These are phyloP conservation scores for Paramecium octaurelia DNA, from an alignment of 73 alveolate genomes.

Conservation along the genomic window DNA sequence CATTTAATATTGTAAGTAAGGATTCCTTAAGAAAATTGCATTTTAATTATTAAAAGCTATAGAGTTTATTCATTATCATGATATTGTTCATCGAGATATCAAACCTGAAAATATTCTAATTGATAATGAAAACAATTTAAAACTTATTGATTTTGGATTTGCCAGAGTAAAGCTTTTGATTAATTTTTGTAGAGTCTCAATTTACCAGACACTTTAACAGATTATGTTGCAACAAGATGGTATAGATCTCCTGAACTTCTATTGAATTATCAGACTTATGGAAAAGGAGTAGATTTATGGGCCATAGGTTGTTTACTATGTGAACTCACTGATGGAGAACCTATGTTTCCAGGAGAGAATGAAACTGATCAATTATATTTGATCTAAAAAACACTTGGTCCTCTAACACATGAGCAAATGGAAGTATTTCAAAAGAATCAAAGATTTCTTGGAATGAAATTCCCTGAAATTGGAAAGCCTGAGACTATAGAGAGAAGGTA, in stretches of 20 bases:
- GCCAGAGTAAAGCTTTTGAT: slow-evolving; percentile 69
- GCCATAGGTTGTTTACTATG: slow-evolving; percentile 96
- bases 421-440: slow-evolving; percentile 87
- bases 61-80: slow-evolving; percentile 39
- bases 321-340: slow-evolving; percentile 93
- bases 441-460: slow-evolving; percentile 85
- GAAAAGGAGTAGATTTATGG: slow-evolving; percentile 85
- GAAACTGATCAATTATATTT: slow-evolving; percentile 89
- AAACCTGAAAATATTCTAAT: slow-evolving; percentile 58
- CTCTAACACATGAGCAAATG: slow-evolving; percentile 76
- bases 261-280: slow-evolving; percentile 58
- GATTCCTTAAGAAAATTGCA: background rate
- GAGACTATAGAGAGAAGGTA: slow-evolving; percentile 92
- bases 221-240: slow-evolving; percentile 85
- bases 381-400: slow-evolving; percentile 85
- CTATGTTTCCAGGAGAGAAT: slow-evolving; percentile 94
- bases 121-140: slow-evolving; percentile 60
- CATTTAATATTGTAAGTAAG: background rate
- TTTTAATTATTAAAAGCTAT: slow-evolving; percentile 45
- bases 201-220: slow-evolving; percentile 63
- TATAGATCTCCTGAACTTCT: slow-evolving; percentile 80
- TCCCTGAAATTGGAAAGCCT: slow-evolving; percentile 88
- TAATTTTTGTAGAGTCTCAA: slow-evolving; percentile 55
- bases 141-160: slow-evolving; percentile 88
- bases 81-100: slow-evolving; percentile 58